Percentiles rank a stretch among this genome's conserved stretches.
Evolutionary conservation across 805 yeast genomes (phyloP).

Genomic region (Crinitomyces ghanaensis): DNA sequence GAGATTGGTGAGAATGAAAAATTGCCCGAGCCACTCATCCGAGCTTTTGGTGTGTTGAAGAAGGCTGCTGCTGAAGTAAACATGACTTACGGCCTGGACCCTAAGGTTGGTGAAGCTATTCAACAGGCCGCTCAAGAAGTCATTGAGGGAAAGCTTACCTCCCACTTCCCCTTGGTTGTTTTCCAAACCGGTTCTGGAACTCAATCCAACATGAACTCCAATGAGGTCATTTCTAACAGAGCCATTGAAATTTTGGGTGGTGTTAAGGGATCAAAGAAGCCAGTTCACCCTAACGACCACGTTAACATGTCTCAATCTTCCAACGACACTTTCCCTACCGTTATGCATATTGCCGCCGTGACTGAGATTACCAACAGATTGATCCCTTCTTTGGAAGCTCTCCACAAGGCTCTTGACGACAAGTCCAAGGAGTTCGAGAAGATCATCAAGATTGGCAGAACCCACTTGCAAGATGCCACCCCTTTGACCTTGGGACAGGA

Average conservation of each 20-base stretch:
- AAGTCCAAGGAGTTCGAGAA: constrained; percentile 76
- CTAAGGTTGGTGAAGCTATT: constrained; percentile 73
- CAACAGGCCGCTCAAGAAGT: constrained; percentile 94
- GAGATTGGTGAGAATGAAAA: constrained; percentile 84
- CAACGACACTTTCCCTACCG: constrained; percentile 98
- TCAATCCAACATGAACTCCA: constrained; percentile 97
- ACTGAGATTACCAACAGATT: too few relatives aligned
- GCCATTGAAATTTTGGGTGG: constrained; percentile 97
- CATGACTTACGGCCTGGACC: constrained; percentile 73
- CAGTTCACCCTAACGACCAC: constrained; percentile 98
- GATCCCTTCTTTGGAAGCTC: constrained; percentile 59
- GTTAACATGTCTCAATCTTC: constrained; percentile 98
- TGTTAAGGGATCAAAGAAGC: constrained; percentile 76
- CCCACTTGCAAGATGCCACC: constrained; percentile 97
- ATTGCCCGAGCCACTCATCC: constrained; percentile 84
- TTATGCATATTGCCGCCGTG: constrained; percentile 98
- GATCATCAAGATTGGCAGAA: constrained; percentile 97
- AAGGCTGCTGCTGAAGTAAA: constrained; percentile 92
- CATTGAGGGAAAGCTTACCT: constrained; percentile 77
- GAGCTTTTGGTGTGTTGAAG: constrained; percentile 88
- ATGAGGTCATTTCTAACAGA: constrained; percentile 96
- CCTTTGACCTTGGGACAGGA: constrained; percentile 97
- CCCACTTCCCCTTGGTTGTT: constrained; percentile 95
- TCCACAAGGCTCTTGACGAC: constrained; percentile 65
- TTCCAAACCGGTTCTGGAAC: constrained; percentile 99